Evolutionary conservation across 495 filamentous ascomycete genomes (phyloP), one percentile per base, ranked within the genome.

Genomic region (Penicillium cosmopolitanum): DNA sequence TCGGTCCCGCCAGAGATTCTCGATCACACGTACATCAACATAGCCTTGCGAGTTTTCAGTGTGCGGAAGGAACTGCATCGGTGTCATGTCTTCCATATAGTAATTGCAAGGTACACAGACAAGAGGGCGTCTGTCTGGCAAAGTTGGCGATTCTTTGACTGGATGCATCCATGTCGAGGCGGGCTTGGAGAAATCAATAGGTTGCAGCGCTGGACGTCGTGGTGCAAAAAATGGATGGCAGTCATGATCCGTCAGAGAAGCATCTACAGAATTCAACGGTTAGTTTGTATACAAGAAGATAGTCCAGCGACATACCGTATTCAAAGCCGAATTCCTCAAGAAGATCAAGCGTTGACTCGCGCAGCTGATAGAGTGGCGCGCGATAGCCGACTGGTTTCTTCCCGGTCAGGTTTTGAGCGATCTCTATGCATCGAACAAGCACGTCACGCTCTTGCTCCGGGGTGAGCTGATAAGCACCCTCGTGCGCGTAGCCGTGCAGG

Each of bases 401-500:
- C 11, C 84, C 83, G 0, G 80, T 82, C 3, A 84, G 63, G 0
- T 71, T 68, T 23, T 70, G 77, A 8, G 77, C 76, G 43, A 86
- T 69, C 16, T 78, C 60, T 33, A 87, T 80, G 65, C 85, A 85
- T 57, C 78, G 78, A 18, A 65, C 61, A 25, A 87, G 73, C 1
- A 87, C 80, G 9, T 87, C 84, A 25, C 72, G 68, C 62, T 87
- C 84, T 73, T 87, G 84, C n/a, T 74, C 60, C 18, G 76, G 76
- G 0, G 81, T 84, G 66, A 87, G 75, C 58, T 86, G 82, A 35
- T 70, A 70, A 0, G 82, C 78, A 12, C 83, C 81, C 62, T 87
- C 84, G 57, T 86, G 84, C 13, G 80, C 78, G 64, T 88, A 88
- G 33, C 85, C 85, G 63, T 88, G 85, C 10, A 84, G 72, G 0